These are phyloP conservation scores for Pseudotsuga menziesii DNA, from an alignment of 75 land plant genomes.

Conservation along the genomic window DNA sequence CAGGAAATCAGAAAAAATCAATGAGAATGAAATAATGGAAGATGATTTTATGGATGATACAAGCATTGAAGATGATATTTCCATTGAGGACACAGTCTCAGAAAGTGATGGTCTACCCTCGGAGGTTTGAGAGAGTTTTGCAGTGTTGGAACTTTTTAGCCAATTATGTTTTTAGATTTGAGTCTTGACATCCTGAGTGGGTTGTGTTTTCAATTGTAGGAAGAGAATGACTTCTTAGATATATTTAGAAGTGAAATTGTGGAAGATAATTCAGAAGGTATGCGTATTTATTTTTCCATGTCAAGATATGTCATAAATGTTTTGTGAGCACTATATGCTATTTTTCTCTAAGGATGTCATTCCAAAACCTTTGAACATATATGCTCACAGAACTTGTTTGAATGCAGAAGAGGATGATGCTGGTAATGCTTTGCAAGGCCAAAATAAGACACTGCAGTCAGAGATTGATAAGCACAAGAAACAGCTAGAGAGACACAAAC, in stretches of 20 bases:
- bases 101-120: conserved; percentile 58
- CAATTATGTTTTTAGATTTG: neutral
- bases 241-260: conserved; percentile 20
- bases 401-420: neutral
- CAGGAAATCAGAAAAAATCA: conserved; percentile 8
- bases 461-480: conserved; percentile 38
- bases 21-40: conserved; percentile 12
- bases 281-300: neutral
- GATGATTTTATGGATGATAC: conserved; percentile 13
- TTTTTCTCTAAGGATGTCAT: too few species aligned
- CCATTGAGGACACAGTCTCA: conserved; percentile 30
- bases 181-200: neutral
- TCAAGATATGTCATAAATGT: too few species aligned
- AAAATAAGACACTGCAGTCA: conserved; percentile 26
- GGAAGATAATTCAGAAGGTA: conserved; percentile 23
- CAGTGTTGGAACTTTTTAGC: neutral
- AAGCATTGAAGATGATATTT: conserved; percentile 14
- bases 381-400: neutral
- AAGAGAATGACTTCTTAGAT: conserved; percentile 21
- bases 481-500: conserved; percentile 26
- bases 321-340: too few species aligned
- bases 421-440: conserved; percentile 11
- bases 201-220: neutral
- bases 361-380: neutral
- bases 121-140: conserved; percentile 37